phyloP scores from a whole-genome alignment of 176 grass and related monocot species.

The Bolboschoenus planiculmis region DNA sequence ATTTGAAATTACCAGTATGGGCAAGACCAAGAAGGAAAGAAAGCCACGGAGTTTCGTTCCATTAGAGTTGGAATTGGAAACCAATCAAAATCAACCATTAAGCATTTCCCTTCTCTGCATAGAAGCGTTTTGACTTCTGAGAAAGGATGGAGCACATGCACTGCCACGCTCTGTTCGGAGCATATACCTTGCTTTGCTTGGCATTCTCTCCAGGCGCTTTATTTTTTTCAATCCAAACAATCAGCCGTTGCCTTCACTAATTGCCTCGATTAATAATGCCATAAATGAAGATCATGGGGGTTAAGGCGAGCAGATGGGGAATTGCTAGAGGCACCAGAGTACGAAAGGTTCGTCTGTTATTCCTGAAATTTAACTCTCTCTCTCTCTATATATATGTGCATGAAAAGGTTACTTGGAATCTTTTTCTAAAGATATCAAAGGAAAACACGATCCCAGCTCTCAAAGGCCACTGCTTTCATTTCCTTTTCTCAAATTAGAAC shows the following conservation, averaged over 20 bases:
- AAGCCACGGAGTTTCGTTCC: neutral
- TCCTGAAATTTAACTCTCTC: neutral
- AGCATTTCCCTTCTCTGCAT: neutral
- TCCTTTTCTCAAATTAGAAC: conserved; percentile 4
- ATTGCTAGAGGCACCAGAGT: neutral
- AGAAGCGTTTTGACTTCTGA: neutral
- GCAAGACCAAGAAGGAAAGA: neutral
- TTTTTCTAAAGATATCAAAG: conserved; percentile 2
- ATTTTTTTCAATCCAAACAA: neutral
- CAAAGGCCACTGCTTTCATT: neutral
- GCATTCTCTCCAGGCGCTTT: neutral
- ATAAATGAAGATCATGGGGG: neutral
- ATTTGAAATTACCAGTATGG: neutral
- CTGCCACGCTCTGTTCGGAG: neutral
- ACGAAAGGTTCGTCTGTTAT: conserved; percentile 3
- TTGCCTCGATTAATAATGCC: neutral
- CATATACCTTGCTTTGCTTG: conserved; percentile 5
- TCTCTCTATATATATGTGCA: no score
- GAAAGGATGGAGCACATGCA: neutral
- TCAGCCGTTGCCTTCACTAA: neutral
- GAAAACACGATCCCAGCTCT: neutral
- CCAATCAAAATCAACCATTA: no score
- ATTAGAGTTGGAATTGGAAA: neutral
- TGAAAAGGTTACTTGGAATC: neutral
- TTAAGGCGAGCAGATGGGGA: neutral